Conservation (phyloP, 257 asterid genomes). For the Linderniella brevidens region DNA sequence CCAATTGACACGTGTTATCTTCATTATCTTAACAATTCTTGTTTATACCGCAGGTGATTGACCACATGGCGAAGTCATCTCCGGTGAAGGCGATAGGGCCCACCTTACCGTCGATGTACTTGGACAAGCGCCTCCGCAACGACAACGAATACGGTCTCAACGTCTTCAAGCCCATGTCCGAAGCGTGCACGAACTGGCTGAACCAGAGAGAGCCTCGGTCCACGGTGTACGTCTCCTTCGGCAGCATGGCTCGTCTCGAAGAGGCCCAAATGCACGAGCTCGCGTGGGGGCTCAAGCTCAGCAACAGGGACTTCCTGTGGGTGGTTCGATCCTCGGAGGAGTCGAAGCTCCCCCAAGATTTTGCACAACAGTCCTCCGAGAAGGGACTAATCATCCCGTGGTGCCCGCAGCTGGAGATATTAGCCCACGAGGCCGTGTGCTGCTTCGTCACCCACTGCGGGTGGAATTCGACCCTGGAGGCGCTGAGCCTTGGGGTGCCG, state of each 20-base stretch:
- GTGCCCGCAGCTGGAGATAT: slow-evolving; percentile 22
- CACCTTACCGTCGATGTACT: slow-evolving; percentile 26
- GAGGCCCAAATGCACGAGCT: slow-evolving; percentile 18
- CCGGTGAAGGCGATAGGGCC: slow-evolving; percentile 33
- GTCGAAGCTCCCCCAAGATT: slow-evolving; percentile 16
- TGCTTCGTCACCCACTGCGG: slow-evolving; percentile 24
- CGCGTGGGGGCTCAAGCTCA: slow-evolving; percentile 17
- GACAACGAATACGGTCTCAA: slow-evolving; percentile 26
- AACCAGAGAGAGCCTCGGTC: slow-evolving; percentile 11
- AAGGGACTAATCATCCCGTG: slow-evolving; percentile 18
- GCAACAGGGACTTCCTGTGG: slow-evolving; percentile 19
- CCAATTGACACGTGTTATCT: too few relatives aligned
- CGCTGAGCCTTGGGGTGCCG: slow-evolving; percentile 21
- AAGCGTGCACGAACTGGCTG: slow-evolving; percentile 20
- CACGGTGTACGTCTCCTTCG: slow-evolving; percentile 19
- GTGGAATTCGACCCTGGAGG: slow-evolving; percentile 26
- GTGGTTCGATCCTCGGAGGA: slow-evolving; percentile 22
- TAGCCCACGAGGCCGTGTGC: slow-evolving; percentile 14
- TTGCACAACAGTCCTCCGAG: slow-evolving; percentile 9
- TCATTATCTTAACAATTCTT: too few relatives aligned
- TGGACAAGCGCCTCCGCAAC: slow-evolving; percentile 24
- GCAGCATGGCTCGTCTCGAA: slow-evolving; percentile 17
- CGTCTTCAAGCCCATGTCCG: slow-evolving; percentile 17
- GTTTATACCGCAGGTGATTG: too few relatives aligned
- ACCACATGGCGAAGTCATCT: slow-evolving; percentile 13